phyloP scores from a whole-genome alignment of 2,329 filamentous ascomycete species.

The Aurifilum marmelostoma region DNA sequence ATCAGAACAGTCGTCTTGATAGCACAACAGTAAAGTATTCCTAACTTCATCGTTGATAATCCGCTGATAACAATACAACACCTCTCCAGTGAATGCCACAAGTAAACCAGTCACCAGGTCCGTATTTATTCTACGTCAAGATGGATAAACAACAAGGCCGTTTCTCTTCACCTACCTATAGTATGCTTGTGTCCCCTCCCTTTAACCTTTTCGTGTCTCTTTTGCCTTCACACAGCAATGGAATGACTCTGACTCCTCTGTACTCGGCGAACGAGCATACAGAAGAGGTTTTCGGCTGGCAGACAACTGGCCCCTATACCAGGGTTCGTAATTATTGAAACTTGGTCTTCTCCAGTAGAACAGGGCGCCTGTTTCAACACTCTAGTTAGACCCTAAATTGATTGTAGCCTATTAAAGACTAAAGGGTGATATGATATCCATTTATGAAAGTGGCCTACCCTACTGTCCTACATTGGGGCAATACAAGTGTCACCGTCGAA shows the following conservation, averaged over 20 bases:
- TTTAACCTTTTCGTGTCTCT: neutral
- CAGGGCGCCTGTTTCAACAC: neutral
- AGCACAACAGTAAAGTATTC: neutral
- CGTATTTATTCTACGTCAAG: neutral
- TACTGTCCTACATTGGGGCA: neutral
- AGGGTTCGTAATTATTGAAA: neutral
- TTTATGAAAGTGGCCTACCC: too few species aligned
- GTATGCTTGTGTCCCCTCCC: neutral
- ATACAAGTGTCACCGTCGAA: neutral
- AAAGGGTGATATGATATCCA: too few species aligned
- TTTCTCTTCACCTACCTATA: neutral
- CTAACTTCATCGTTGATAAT: neutral
- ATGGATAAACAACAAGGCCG: neutral
- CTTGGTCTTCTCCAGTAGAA: neutral
- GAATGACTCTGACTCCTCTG: too few species aligned
- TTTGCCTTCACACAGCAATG: neutral
- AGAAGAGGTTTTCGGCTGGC: neutral
- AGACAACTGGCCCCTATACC: neutral
- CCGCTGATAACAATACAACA: too few species aligned
- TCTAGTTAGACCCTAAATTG: neutral
- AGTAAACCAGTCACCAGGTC: neutral
- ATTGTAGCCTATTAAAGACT: too few species aligned
- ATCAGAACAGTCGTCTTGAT: neutral
- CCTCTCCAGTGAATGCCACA: neutral
- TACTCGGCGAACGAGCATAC: neutral